Conservation (phyloP, 257 asterid species). For the Oldenlandia corymbosa region DNA sequence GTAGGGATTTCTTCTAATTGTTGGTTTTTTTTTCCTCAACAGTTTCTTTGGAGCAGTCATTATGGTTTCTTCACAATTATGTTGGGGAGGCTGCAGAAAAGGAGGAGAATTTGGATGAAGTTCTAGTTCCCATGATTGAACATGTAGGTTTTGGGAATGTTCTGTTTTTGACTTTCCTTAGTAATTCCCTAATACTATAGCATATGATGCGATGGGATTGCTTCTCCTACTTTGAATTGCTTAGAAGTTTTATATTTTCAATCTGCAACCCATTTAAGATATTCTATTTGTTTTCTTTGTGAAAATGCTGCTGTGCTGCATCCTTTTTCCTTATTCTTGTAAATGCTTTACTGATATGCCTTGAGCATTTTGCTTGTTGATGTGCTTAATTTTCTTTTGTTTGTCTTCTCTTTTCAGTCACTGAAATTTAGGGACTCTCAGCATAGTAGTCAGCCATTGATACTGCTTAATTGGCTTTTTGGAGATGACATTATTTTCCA, state of each 20-base stretch:
- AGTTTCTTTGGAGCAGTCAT: slow-evolving; percentile 84
- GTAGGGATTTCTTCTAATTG: not conserved
- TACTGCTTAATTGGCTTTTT: slow-evolving; percentile 84
- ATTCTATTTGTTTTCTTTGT: no score
- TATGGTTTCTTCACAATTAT: slow-evolving; percentile 84
- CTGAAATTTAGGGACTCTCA: slow-evolving; percentile 41
- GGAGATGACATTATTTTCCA: slow-evolving; percentile 59
- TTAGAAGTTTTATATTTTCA: not conserved
- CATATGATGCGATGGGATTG: slow-evolving; percentile 4
- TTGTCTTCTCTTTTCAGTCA: slow-evolving; percentile 33
- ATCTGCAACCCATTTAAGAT: no score
- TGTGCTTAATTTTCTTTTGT: not conserved
- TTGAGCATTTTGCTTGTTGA: not conserved
- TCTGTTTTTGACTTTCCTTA: not conserved
- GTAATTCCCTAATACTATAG: no score
- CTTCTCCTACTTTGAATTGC: not conserved
- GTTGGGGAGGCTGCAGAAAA: slow-evolving; percentile 50
- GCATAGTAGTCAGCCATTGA: slow-evolving; percentile 47
- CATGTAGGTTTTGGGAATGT: slow-evolving; percentile 36
- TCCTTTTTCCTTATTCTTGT: not conserved
- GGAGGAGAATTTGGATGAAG: slow-evolving; percentile 59
- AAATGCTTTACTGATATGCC: not conserved
- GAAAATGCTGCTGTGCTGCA: not conserved
- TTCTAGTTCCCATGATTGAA: slow-evolving; percentile 81
- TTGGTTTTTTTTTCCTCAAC: not conserved